Conservation (phyloP, 2,329 filamentous ascomycete species). For the Leptoxyphium fumago region DNA sequence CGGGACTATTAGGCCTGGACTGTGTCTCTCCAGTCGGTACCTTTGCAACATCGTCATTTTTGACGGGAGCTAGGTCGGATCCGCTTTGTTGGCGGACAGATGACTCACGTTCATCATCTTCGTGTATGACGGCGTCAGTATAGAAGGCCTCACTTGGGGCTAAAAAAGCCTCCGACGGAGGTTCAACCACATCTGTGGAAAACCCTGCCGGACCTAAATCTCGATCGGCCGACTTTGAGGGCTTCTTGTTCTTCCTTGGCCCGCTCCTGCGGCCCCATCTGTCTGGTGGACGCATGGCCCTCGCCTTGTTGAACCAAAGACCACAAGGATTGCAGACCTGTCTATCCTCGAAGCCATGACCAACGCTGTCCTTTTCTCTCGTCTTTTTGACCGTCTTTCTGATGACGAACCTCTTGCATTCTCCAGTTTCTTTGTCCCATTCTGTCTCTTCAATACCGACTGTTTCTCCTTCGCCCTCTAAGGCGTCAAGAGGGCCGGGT, state of each 20-base stretch:
- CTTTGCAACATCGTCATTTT: background rate
- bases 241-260: constrained; percentile 14
- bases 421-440: constrained; percentile 43
- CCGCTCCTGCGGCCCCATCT: constrained; percentile 50
- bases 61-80: background rate
- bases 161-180: constrained; percentile 14
- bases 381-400: constrained; percentile 60
- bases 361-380: constrained; percentile 12
- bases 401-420: constrained; percentile 53
- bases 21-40: constrained; percentile 8
- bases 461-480: constrained; percentile 56
- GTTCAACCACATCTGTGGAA: constrained; percentile 16
- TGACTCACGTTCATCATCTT: constrained; percentile 7
- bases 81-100: background rate
- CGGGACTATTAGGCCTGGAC: constrained; percentile 32
- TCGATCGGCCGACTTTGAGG: constrained; percentile 6
- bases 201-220: constrained; percentile 2
- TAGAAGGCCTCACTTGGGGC: constrained; percentile 8
- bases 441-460: constrained; percentile 58
- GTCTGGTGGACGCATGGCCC: constrained; percentile 65
- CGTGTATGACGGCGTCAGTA: constrained; percentile 14
- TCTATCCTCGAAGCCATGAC: constrained; percentile 47
- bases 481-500: constrained; percentile 56
- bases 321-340: constrained; percentile 91
- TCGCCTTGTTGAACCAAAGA: constrained; percentile 84